Evolutionary conservation across 371 early-diverging fungal genomes (phyloP).

Genomic region (Mucor lusitanicus): DNA sequence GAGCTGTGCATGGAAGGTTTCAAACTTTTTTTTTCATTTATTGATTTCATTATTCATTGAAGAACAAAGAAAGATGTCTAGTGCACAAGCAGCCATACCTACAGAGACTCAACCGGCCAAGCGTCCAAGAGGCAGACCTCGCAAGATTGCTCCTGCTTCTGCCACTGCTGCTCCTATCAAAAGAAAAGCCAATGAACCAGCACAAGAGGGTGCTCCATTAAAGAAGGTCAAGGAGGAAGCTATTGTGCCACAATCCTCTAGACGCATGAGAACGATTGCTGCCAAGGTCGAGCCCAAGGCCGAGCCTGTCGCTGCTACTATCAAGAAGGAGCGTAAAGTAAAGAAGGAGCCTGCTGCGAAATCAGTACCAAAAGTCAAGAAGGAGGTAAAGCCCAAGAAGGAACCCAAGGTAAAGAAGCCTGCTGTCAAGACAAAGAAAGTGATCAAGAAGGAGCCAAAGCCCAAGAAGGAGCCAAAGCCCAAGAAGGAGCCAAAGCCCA

Average conservation of each 20-base stretch:
- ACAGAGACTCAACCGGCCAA: background rate
- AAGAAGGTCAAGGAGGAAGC: background rate
- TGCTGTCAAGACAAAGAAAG: background rate
- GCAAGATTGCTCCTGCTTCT: background rate
- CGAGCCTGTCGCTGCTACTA: background rate
- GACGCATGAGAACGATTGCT: background rate
- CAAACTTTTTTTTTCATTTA: no score
- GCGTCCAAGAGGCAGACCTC: background rate
- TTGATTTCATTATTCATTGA: background rate
- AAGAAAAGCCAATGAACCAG: background rate
- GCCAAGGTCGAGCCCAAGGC: background rate
- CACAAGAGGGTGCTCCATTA: background rate
- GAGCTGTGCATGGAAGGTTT: no score
- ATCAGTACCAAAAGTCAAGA: background rate
- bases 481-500: constrained; percentile 11
- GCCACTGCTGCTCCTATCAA: background rate
- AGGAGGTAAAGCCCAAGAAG: constrained; percentile 1
- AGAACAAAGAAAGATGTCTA: background rate
- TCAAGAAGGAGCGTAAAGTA: background rate
- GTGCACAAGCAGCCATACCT: background rate
- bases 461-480: no score
- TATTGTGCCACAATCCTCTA: background rate
- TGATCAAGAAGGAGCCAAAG: background rate
- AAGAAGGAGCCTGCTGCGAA: background rate
- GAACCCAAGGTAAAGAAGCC: background rate